phyloP scores from a whole-genome alignment of 192 early-diverging fungal species.

The Coemansia sp. region DNA sequence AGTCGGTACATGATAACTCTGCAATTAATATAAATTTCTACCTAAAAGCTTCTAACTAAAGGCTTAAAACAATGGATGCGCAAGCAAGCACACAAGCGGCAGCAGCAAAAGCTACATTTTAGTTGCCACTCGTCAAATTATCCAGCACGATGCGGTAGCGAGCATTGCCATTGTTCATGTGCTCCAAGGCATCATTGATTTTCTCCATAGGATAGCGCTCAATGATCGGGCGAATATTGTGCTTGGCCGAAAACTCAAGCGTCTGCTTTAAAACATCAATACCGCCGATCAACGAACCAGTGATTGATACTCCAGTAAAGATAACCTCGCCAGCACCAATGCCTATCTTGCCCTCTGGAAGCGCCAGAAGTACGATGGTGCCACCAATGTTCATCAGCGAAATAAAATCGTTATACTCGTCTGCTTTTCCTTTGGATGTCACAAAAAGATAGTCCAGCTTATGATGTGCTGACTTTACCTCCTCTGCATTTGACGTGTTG shows the following conservation, averaged over 20 bases:
- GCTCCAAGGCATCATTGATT: constrained; percentile 60
- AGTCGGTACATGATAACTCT: too few species aligned
- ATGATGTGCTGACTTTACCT: constrained; percentile 20
- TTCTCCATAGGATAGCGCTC: constrained; percentile 64
- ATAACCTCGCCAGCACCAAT: constrained; percentile 50
- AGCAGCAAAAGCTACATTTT: too few species aligned
- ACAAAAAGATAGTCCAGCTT: constrained; percentile 47
- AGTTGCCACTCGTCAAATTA: neutral
- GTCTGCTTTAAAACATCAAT: constrained; percentile 61
- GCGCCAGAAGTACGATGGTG: constrained; percentile 54
- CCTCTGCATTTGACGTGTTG: constrained; percentile 26
- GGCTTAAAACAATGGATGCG: too few species aligned
- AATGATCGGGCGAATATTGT: constrained; percentile 66
- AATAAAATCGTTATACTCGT: constrained; percentile 41
- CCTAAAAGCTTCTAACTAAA: too few species aligned
- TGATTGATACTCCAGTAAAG: constrained; percentile 47
- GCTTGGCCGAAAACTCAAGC: constrained; percentile 67
- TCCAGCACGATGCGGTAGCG: constrained; percentile 68
- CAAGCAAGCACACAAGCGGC: too few species aligned
- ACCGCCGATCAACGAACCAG: constrained; percentile 67
- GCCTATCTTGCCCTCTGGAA: constrained; percentile 50
- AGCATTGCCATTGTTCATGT: constrained; percentile 57
- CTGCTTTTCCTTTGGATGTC: constrained; percentile 30
- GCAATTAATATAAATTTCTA: too few species aligned
- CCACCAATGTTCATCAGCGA: constrained; percentile 49